Conservation (phyloP, 1,284 basidiomycete genomes). For the Ustilago cynodontis region DNA sequence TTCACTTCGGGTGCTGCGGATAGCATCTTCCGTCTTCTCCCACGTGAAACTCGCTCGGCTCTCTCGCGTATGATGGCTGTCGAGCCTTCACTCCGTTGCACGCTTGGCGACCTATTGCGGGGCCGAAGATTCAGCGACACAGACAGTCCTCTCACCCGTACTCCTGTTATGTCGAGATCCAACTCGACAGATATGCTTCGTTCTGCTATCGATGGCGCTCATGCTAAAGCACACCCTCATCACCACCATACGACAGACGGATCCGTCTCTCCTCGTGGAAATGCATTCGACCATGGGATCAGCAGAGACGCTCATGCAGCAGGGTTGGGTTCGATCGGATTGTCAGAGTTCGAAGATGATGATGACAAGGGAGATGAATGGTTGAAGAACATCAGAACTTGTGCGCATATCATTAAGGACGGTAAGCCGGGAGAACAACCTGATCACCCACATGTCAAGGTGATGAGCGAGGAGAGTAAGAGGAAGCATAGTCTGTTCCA, state of each 20-base stretch:
- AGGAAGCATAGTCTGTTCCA: slow-evolving; percentile 63
- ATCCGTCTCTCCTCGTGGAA: slow-evolving; percentile 27
- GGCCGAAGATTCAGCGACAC: slow-evolving; percentile 73
- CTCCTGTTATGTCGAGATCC: slow-evolving; percentile 61
- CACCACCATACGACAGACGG: slow-evolving; percentile 15
- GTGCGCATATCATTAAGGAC: slow-evolving; percentile 60
- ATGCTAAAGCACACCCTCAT: slow-evolving; percentile 26
- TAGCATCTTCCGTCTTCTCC: slow-evolving; percentile 95
- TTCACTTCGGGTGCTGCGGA: slow-evolving; percentile 88
- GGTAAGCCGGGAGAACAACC: slow-evolving; percentile 55
- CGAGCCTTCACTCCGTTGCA: slow-evolving; percentile 88
- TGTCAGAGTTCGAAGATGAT: slow-evolving; percentile 67
- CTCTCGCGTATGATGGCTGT: slow-evolving; percentile 93
- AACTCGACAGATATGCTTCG: slow-evolving; percentile 56
- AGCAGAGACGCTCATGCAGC: slow-evolving; percentile 47
- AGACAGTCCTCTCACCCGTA: slow-evolving; percentile 61
- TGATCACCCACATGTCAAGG: slow-evolving; percentile 66
- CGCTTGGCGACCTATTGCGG: slow-evolving; percentile 89
- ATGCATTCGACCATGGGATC: slow-evolving; percentile 33
- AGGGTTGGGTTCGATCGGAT: slow-evolving; percentile 46
- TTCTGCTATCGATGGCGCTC: slow-evolving; percentile 39
- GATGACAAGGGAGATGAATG: slow-evolving; percentile 71
- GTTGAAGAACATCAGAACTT: slow-evolving; percentile 69
- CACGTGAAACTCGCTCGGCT: slow-evolving; percentile 82
- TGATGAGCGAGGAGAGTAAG: slow-evolving; percentile 60